Base-by-base conservation (phyloP, 345 rosid genomes). In the Aurinia saxatilis region DNA sequence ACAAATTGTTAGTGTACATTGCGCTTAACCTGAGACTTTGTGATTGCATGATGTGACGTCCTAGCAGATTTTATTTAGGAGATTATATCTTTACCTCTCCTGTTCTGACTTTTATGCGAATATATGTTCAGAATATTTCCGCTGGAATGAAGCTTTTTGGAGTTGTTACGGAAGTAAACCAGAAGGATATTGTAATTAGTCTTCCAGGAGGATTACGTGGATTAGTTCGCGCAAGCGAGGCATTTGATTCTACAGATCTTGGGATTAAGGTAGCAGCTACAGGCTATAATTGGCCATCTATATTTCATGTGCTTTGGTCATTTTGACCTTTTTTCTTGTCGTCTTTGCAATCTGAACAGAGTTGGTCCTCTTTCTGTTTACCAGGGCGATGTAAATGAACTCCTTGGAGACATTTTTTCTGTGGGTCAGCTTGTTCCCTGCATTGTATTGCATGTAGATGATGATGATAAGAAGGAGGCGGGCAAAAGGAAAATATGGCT, bases 81-180 rank as follows among this genome's bases (percentile, higher is more conserved):
- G 31, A 35, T 12, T 33, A 15, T n/a, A 36, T 72, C 37, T 59
- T 37, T 27, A 25, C 14, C 37, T 51, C 66, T 53, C 57, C 18
- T 46, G 18, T 58, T 51, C 50, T 75, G 42, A 48, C 21, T 35
- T 48, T 10, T 35, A 23, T 4, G 39, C 15, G 37, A 48, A 61
- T 35, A 45, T 48, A 25, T 74, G 23, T 48, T 21, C 79, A 93
- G 99, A 93, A 93, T 79, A 81, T 93, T 55, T 75, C 83, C 64
- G 85, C 88, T 6, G 97, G 96, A 73, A 87, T 93, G 99, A 93
- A 85, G 82, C 88, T 93, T 23, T 87, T 82, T 84, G 99, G 99
- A 72, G 87, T 93, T 73, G 78, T 93, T 71, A 70, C 84, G 41
- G 99, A 93, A 82, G 88, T 93, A 57, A 90, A 90, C 72, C 87